These are phyloP conservation scores for Endocladia muricata DNA, from an alignment of 31 red algal genomes.

Conservation along the genomic window DNA sequence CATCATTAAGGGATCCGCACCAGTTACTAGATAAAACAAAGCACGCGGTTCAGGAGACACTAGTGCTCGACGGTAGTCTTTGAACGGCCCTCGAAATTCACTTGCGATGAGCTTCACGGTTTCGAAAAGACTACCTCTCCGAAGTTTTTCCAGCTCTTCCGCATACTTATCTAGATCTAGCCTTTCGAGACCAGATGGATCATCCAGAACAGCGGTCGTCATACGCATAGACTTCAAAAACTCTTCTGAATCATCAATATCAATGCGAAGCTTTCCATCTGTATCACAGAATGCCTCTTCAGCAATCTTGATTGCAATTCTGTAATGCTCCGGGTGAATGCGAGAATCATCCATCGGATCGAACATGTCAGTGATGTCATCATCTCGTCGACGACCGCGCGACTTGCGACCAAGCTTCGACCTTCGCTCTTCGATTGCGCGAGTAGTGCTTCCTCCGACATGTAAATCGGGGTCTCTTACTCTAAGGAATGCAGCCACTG, in stretches of 20 bases:
- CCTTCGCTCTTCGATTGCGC: conserved; percentile 53
- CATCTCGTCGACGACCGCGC: conserved; percentile 43
- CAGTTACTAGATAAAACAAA: conserved; percentile 78
- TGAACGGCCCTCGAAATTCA: conserved; percentile 78
- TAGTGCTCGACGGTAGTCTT: conserved; percentile 59
- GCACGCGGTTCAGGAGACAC: conserved; percentile 40
- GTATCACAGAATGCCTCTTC: conserved; percentile 85
- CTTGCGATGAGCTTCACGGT: conserved; percentile 71
- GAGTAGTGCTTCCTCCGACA: conserved; percentile 55
- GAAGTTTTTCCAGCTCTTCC: conserved; percentile 48
- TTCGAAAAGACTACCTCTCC: conserved; percentile 64
- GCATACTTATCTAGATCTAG: conserved; percentile 86
- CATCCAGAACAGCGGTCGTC: conserved; percentile 57
- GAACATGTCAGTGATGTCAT: conserved; percentile 49
- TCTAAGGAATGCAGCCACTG: conserved; percentile 77
- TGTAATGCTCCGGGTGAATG: conserved; percentile 91
- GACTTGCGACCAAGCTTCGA: conserved; percentile 35
- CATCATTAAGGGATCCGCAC: conserved; percentile 58
- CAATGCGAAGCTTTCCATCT: conserved; percentile 39
- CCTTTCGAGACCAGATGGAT: conserved; percentile 62
- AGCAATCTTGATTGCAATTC: conserved; percentile 86
- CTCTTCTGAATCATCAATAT: conserved; percentile 43
- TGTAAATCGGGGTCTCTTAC: conserved; percentile 79
- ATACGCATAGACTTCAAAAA: conserved; percentile 39
- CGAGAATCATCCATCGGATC: conserved; percentile 94